Conservation (phyloP, 768 basidiomycete species). For the Phaffia tasmanica region DNA sequence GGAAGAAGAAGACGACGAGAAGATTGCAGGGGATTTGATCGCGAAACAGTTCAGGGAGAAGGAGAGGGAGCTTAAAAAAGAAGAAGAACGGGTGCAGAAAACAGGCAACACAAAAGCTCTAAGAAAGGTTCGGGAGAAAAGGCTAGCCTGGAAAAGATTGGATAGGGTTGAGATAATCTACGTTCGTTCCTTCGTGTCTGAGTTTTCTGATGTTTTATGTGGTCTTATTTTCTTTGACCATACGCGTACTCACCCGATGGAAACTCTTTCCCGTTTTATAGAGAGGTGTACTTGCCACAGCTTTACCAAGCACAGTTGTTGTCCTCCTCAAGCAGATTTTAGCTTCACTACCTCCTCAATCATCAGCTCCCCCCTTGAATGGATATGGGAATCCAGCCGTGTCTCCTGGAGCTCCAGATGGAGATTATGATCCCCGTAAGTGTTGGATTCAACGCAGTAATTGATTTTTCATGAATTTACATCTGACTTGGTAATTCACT, state of each 20-base stretch:
- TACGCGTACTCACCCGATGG: not conserved
- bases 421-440: slow-evolving; percentile 20
- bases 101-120: slow-evolving; percentile 29
- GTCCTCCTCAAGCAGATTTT: slow-evolving; percentile 84
- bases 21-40: slow-evolving; percentile 41
- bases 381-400: slow-evolving; percentile 36
- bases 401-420: not conserved
- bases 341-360: slow-evolving; percentile 62
- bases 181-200: slow-evolving; percentile 45
- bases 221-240: too few relatives aligned
- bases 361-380: slow-evolving; percentile 1
- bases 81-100: slow-evolving; percentile 21
- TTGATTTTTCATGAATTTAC: not conserved
- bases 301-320: slow-evolving; percentile 78
- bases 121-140: slow-evolving; percentile 31
- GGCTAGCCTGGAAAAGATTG: slow-evolving; percentile 58
- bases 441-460: not conserved
- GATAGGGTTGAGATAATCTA: slow-evolving; percentile 88
- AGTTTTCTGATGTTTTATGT: not conserved
- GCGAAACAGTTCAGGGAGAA: slow-evolving; percentile 41
- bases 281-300: slow-evolving; percentile 65
- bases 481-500: not conserved
- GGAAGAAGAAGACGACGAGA: slow-evolving; percentile 29
- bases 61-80: slow-evolving; percentile 36
- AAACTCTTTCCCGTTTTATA: slow-evolving; percentile 35